Conservation (phyloP, 441 rosid genomes). For the Gossypium laxum region DNA sequence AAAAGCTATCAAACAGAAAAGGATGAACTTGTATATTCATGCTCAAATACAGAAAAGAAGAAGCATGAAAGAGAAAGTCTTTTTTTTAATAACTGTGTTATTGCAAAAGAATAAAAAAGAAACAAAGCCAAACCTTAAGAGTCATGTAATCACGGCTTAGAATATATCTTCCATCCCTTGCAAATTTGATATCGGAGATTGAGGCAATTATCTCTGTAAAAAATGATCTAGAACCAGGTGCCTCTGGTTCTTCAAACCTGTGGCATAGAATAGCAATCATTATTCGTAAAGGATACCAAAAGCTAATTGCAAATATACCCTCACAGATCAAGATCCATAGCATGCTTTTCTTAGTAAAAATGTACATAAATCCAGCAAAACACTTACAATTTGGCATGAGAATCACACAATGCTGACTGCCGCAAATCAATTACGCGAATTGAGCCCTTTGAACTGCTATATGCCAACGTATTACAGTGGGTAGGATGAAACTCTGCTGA, state of each 20-base stretch:
- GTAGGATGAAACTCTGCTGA: conserved; percentile 95
- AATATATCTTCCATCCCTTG: conserved; percentile 79
- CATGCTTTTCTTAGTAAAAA: background rate
- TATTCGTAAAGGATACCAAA: conserved; percentile 3
- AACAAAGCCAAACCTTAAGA: conserved; percentile 60
- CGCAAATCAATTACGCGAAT: conserved; percentile 90
- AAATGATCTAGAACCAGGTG: conserved; percentile 82
- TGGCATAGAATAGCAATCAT: conserved; percentile 16
- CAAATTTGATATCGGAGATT: conserved; percentile 85
- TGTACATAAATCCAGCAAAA: conserved; percentile 6
- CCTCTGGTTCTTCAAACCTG: conserved; percentile 95
- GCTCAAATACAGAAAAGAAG: background rate
- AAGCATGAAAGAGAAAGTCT: background rate
- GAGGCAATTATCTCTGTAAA: conserved; percentile 99
- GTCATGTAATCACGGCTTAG: conserved; percentile 99
- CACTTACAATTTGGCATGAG: conserved; percentile 36
- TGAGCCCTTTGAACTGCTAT: conserved; percentile 96
- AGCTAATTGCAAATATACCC: conserved; percentile 6
- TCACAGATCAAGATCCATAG: background rate
- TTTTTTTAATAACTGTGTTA: too few species aligned
- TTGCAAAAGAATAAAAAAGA: background rate
- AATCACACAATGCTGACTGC: conserved; percentile 87
- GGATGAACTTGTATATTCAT: background rate
- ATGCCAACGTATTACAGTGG: conserved; percentile 80
- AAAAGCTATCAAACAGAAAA: background rate